phyloP scores from a whole-genome alignment of 768 basidiomycete species.

The Rhodotorula diobovata region DNA sequence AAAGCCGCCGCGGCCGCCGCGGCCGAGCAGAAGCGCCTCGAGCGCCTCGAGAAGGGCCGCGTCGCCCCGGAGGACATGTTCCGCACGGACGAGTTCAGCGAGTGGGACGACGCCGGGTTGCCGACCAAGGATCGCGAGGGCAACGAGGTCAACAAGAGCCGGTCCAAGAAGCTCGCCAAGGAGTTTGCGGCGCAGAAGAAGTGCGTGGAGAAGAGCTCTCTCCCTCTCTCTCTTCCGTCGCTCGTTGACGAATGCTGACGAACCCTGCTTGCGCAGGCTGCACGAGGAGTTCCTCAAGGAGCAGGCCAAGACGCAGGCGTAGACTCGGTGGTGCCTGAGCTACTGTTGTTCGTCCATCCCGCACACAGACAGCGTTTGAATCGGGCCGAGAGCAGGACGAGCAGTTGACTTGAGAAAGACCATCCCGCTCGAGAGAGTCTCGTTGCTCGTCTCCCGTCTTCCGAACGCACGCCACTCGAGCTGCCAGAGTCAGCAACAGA shows the following conservation, averaged over 20 bases:
- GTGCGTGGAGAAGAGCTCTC: constrained; percentile 8
- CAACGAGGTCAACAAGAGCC: constrained; percentile 75
- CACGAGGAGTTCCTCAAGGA: constrained; percentile 38
- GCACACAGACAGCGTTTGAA: no score
- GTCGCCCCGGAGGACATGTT: constrained; percentile 71
- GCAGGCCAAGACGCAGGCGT: constrained; percentile 9
- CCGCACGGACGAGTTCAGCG: constrained; percentile 62
- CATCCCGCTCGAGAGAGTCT: no score
- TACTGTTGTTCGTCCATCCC: no score
- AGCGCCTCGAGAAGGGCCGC: constrained; percentile 80
- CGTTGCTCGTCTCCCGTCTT: no score
- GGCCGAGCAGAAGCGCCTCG: constrained; percentile 56
- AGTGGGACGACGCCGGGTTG: constrained; percentile 78
- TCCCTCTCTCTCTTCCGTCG: not conserved
- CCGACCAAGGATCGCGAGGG: constrained; percentile 81
- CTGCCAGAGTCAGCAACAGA: no score
- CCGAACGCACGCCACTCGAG: no score
- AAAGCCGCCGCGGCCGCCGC: constrained; percentile 50
- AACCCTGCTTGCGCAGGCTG: constrained; percentile 3
- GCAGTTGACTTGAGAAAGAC: no score
- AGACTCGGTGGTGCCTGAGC: no score
- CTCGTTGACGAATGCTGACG: not conserved
- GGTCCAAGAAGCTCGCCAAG: constrained; percentile 71
- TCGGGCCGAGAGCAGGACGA: no score
- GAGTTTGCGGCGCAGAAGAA: constrained; percentile 68